These are phyloP conservation scores for Starmerella asiatica DNA, from an alignment of 805 yeast genomes.

Conservation along the genomic window DNA sequence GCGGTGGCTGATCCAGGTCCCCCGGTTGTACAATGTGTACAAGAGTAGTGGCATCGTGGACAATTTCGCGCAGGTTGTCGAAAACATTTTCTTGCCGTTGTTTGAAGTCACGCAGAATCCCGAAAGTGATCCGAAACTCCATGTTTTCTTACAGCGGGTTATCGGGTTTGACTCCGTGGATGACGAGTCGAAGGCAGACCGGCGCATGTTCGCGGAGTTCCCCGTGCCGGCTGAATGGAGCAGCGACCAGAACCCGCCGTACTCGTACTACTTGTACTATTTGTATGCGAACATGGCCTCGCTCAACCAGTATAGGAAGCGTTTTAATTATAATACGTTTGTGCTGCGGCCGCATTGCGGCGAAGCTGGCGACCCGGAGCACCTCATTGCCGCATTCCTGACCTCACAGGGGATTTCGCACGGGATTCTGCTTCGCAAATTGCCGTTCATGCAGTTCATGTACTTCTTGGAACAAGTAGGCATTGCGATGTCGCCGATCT, in stretches of 20 bases:
- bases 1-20: slow-evolving; percentile 93
- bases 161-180: slow-evolving; percentile 98
- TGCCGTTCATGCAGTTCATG: slow-evolving; percentile 88
- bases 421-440: slow-evolving; percentile 82
- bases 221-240: slow-evolving; percentile 85
- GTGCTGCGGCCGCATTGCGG: slow-evolving; percentile 98
- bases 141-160: slow-evolving; percentile 78
- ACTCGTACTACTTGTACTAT: slow-evolving; percentile 86
- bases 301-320: slow-evolving; percentile 68
- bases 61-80: slow-evolving; percentile 62
- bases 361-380: slow-evolving; percentile 99
- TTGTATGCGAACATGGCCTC: slow-evolving; percentile 75
- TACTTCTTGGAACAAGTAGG: slow-evolving; percentile 92
- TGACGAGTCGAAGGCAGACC: slow-evolving; percentile 88
- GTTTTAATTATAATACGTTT: slow-evolving; percentile 69
- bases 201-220: slow-evolving; percentile 63
- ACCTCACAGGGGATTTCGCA: slow-evolving; percentile 89
- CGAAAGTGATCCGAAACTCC: slow-evolving; percentile 73
- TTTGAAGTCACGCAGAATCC: slow-evolving; percentile 86
- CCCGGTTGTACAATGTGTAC: slow-evolving; percentile 83
- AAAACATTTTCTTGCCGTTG: slow-evolving; percentile 71
- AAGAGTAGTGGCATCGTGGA: slow-evolving; percentile 57
- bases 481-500: slow-evolving; percentile 95
- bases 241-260: slow-evolving; percentile 77
- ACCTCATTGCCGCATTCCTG: slow-evolving; percentile 75